Evolutionary conservation across 805 yeast genomes (phyloP).

Genomic region (Zygoascus tannicola): DNA sequence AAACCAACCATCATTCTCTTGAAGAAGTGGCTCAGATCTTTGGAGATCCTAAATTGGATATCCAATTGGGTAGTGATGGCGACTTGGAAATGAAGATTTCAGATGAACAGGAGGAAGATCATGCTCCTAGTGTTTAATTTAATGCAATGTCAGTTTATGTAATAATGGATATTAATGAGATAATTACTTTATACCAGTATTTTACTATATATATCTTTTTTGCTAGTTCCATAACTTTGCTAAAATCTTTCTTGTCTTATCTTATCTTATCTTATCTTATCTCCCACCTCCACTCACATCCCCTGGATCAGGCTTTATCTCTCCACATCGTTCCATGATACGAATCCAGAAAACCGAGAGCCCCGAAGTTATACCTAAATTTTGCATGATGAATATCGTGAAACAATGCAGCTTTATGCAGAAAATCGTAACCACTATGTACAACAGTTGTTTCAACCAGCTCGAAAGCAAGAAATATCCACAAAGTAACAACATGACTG

Average conservation of each 20-base stretch:
- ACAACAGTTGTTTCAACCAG: constrained; percentile 15
- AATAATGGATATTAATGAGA: too few relatives aligned
- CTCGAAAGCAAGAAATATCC: constrained; percentile 12
- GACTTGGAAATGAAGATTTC: not conserved
- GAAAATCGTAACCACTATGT: constrained; percentile 17
- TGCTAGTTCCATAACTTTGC: too few relatives aligned
- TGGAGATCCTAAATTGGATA: constrained; percentile 23
- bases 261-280: too few relatives aligned
- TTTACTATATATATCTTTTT: too few relatives aligned
- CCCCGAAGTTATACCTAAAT: constrained; percentile 14
- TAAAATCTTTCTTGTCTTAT: too few relatives aligned
- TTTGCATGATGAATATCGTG: constrained; percentile 19
- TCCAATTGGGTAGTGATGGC: not conserved
- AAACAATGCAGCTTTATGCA: constrained; percentile 8
- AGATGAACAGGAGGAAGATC: not conserved
- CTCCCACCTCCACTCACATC: too few relatives aligned
- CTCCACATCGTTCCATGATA: constrained; percentile 13
- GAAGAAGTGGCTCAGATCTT: constrained; percentile 38
- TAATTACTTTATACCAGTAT: too few relatives aligned
- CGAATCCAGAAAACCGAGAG: constrained; percentile 15
- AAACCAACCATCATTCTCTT: constrained; percentile 36
- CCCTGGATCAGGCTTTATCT: too few relatives aligned
- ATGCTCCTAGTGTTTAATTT: not conserved
- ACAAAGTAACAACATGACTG: constrained; percentile 10
- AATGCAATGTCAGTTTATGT: too few relatives aligned